Conservation (phyloP, 352 stramenopile genomes). For the Globisporangium okanoganense region DNA sequence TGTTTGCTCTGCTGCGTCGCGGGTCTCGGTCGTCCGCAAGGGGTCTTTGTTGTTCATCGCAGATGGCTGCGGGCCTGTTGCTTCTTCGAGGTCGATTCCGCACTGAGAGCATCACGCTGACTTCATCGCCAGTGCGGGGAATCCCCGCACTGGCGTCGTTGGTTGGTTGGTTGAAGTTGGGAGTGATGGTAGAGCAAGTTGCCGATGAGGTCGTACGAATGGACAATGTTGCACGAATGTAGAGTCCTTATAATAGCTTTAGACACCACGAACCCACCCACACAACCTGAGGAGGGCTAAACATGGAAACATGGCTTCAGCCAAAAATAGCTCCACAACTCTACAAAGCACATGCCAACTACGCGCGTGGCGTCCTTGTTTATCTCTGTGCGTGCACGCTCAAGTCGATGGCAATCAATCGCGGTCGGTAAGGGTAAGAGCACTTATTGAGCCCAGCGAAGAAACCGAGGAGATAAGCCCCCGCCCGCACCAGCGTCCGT, state of each 20-base stretch:
- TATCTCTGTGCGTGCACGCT: background rate
- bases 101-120: too few species aligned
- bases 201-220: slow-evolving; percentile 3
- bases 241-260: background rate
- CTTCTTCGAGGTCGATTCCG: slow-evolving; percentile 2
- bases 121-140: too few species aligned
- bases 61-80: background rate
- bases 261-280: background rate
- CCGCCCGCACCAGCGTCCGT: too few species aligned
- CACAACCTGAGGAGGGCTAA: background rate
- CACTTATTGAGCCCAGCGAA: background rate
- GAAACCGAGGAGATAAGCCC: background rate
- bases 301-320: background rate
- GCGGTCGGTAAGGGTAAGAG: slow-evolving; percentile 1
- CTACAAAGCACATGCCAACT: background rate
- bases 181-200: slow-evolving; percentile 3
- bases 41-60: slow-evolving; percentile 9
- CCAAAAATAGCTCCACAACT: background rate
- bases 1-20: slow-evolving; percentile 28
- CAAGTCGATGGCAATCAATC: background rate
- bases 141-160: too few species aligned
- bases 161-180: background rate
- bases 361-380: background rate
- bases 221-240: background rate
- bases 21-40: too few species aligned